A percentile compares a stretch with the other conserved stretches of the same genome.
Conservation (phyloP, 257 asterid species). For the Anisodus tanguticus region DNA sequence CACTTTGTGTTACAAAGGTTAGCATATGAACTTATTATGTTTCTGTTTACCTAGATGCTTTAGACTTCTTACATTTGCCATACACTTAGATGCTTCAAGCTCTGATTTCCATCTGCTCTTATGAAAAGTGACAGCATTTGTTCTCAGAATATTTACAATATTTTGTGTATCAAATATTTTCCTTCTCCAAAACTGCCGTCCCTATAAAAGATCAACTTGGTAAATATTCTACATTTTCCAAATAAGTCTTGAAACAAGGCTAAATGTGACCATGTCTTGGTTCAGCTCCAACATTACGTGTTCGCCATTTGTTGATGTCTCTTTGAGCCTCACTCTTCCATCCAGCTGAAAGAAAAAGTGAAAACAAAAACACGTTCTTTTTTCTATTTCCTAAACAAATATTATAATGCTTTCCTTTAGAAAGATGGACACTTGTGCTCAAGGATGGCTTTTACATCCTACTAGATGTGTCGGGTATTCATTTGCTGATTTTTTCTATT, state of each 20-base stretch:
- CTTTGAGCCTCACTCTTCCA: not conserved
- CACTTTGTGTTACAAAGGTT: conserved; percentile 50
- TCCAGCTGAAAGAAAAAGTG: not conserved
- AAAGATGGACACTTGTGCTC: not conserved
- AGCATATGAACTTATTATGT: not conserved
- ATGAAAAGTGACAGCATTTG: not conserved
- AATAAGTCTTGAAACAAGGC: not conserved
- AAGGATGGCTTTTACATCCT: not conserved
- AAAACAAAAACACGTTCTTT: not conserved
- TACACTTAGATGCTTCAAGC: not conserved
- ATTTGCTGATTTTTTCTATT: not conserved
- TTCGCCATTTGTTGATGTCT: not conserved
- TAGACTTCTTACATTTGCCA: not conserved
- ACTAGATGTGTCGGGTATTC: not conserved
- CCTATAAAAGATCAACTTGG: not conserved
- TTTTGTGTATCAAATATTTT: not conserved
- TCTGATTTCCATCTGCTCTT: not conserved
- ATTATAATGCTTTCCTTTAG: not conserved
- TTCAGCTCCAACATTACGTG: not conserved
- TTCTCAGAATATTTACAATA: not conserved
- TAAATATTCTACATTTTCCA: not conserved
- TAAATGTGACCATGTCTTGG: not conserved
- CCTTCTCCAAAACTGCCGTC: not conserved
- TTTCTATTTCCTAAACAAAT: not conserved
- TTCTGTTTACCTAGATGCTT: not conserved